These are phyloP conservation scores for Tetrapisispora arboricola DNA, from an alignment of 805 yeast genomes.

Conservation along the genomic window DNA sequence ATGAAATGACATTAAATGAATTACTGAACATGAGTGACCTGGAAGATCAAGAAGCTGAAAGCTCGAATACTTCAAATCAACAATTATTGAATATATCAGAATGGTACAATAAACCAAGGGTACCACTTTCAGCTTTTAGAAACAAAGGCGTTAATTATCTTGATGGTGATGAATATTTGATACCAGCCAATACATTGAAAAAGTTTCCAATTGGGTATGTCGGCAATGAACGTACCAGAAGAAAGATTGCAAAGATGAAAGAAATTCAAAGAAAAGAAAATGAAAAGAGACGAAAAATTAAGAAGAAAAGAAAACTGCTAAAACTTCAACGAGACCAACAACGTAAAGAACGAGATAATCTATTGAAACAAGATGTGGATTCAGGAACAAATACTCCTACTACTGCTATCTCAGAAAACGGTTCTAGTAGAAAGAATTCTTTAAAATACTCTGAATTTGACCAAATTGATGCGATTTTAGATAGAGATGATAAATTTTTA, in stretches of 20 bases:
- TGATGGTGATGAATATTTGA: conserved; percentile 26
- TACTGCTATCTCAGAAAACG: neutral
- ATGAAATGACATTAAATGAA: conserved; percentile 57
- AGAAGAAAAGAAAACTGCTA: conserved; percentile 26
- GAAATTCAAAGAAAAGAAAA: conserved; percentile 27
- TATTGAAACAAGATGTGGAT: neutral
- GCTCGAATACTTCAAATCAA: conserved; percentile 31
- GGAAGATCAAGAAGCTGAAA: conserved; percentile 56
- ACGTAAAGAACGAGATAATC: conserved; percentile 20
- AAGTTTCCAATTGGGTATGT: conserved; percentile 30
- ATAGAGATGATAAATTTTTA: conserved; percentile 17
- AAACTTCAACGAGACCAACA: conserved; percentile 25
- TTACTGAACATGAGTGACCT: conserved; percentile 79
- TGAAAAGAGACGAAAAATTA: conserved; percentile 25
- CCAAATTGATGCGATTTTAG: conserved; percentile 24
- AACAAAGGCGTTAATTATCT: conserved; percentile 49
- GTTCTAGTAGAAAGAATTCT: conserved; percentile 14
- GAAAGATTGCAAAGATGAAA: conserved; percentile 28
- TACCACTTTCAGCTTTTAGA: conserved; percentile 86
- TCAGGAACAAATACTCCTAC: neutral
- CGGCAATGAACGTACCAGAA: conserved; percentile 28
- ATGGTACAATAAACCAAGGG: conserved; percentile 36
- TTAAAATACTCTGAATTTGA: conserved; percentile 24
- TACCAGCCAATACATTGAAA: conserved; percentile 21
- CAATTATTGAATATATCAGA: conserved; percentile 27